Conservation (phyloP, 2,329 filamentous ascomycete genomes). For the Furcasterigmium furcatum region DNA sequence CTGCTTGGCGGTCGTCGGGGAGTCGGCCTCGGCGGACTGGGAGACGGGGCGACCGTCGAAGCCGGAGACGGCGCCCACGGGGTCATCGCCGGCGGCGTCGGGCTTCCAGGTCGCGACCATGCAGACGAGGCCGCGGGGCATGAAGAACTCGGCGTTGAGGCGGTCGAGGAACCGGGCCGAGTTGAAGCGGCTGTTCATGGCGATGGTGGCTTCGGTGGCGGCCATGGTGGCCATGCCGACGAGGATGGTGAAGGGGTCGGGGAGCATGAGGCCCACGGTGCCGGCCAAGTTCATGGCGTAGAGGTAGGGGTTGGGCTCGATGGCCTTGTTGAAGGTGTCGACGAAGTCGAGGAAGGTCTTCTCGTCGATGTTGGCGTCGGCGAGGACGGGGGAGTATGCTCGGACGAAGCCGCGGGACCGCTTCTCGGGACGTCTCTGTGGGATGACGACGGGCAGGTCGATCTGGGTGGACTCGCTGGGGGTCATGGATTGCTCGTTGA, state of each 20-base stretch:
- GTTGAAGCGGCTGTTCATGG: conserved; percentile 33
- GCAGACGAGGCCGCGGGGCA: conserved; percentile 48
- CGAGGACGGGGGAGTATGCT: conserved; percentile 48
- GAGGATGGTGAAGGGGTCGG: conserved; percentile 34
- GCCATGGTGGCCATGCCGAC: conserved; percentile 40
- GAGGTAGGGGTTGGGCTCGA: conserved; percentile 26
- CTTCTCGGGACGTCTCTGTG: conserved; percentile 46
- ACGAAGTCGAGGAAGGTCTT: conserved; percentile 45
- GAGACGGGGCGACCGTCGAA: conserved; percentile 20
- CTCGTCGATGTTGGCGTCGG: conserved; percentile 42
- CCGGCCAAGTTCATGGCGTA: conserved; percentile 38
- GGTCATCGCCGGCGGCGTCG: conserved; percentile 18
- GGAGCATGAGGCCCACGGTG: conserved; percentile 31
- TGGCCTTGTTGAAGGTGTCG: conserved; percentile 39
- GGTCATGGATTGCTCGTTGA: too few species aligned
- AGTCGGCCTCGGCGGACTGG: not conserved
- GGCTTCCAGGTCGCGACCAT: conserved; percentile 51
- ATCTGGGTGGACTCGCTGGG: too few species aligned
- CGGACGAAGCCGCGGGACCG: conserved; percentile 47
- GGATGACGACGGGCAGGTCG: conserved; percentile 45
- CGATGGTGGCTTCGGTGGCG: conserved; percentile 34
- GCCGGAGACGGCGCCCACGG: conserved; percentile 20
- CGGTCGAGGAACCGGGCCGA: conserved; percentile 52
- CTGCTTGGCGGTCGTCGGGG: not conserved
- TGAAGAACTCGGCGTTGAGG: conserved; percentile 55